Evolutionary conservation across 495 filamentous ascomycete genomes (phyloP).

Genomic region (Aspergillus bertholletiae): DNA sequence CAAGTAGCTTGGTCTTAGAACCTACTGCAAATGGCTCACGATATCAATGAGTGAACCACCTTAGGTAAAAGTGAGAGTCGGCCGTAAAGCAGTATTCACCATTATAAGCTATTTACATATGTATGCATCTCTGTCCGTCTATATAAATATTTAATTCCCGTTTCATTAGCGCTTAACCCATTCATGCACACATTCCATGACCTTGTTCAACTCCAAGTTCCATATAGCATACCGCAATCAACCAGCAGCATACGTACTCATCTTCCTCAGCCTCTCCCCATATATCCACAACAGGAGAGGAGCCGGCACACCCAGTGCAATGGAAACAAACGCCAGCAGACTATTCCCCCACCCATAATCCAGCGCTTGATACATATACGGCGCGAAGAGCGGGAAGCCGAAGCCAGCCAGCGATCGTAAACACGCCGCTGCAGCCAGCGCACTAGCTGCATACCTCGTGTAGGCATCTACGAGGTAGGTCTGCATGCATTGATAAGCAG

Average conservation of each 20-base stretch:
- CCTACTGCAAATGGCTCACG: too few species aligned
- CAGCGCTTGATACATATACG: constrained; percentile 53
- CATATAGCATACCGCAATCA: too few species aligned
- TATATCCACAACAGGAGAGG: constrained; percentile 57
- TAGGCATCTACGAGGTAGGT: constrained; percentile 41
- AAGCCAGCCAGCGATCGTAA: constrained; percentile 67
- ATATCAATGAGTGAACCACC: too few species aligned
- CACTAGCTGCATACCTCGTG: constrained; percentile 66
- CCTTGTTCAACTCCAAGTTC: too few species aligned
- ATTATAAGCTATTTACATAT: too few species aligned
- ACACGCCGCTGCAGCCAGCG: constrained; percentile 60
- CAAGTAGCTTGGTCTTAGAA: too few species aligned
- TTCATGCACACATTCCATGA: too few species aligned
- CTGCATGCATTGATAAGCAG: constrained; percentile 63
- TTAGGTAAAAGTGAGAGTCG: too few species aligned
- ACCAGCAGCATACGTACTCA: constrained; percentile 63
- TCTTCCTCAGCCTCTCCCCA: constrained; percentile 51
- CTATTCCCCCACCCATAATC: constrained; percentile 62
- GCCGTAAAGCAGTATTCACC: too few species aligned
- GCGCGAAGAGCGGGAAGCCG: constrained; percentile 72
- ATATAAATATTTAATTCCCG: too few species aligned
- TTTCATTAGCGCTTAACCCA: too few species aligned
- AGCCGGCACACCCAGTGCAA: constrained; percentile 52
- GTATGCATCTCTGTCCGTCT: too few species aligned
- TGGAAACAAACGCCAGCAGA: constrained; percentile 47